Evolutionary conservation across 208 protist genomes (phyloP), one percentile per base, ranked within the genome.

Genomic region (Acanthamoeba sp.): DNA sequence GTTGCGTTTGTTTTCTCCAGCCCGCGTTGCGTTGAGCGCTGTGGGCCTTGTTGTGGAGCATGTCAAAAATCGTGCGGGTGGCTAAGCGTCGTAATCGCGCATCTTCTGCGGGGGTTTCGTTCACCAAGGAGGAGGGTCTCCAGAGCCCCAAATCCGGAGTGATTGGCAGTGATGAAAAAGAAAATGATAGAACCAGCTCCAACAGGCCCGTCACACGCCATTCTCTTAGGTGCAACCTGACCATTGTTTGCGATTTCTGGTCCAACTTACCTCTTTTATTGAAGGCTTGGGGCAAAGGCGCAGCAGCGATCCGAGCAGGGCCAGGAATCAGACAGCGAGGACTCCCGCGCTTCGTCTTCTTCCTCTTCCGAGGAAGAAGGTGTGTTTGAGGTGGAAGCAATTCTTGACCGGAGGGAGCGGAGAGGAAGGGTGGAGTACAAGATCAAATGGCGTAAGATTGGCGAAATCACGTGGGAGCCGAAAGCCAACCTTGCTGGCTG

Each of bases 321-420:
- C n/a, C 38, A 45, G 40, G 73, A 84, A 52, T 84, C 73, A 6
- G 34, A 42, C 66, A 76, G 66, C n/a, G 66, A 76, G 22, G 73
- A n/a, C 38, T 45, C 32, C 27, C n/a, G 40, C 20, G n/a, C 69
- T 16, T 80, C 69, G 12, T 55, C 73, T 52, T 55, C 73, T 3
- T 84, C 73, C 14, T 84, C 73, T 42, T 84, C 73, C 9, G 73
- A 52, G 52, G 73, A 84, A 24, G 73, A 84, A 24, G 73, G 73
- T 5, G n/a, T 84, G 7, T 84, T 55, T 52, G 73, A 84, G 24
- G 73, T 84, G 22, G 40, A 84, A 32, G 7, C 73, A 27, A 84
- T 84, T 55, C 73, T 84, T 52, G 73, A 84, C 52, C 73, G 73
- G 16, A 84, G 73, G 22, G 73, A 55, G 27, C 73, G 73, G 5